phyloP scores from a whole-genome alignment of 495 filamentous ascomycete species.

The Terfezia claveryi region DNA sequence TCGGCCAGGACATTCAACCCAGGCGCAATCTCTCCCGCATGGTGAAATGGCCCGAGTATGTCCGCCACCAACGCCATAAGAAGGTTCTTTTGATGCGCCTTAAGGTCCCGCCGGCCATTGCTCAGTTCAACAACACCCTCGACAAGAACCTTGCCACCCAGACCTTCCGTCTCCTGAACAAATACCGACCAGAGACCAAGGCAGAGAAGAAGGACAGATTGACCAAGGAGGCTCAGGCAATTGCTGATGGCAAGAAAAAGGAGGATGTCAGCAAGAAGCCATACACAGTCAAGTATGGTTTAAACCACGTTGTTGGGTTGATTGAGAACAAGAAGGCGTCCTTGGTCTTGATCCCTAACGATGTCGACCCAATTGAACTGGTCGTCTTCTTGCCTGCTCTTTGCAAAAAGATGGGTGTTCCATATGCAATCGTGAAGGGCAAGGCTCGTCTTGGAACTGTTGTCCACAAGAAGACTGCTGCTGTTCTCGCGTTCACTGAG shows the following conservation, averaged over 20 bases:
- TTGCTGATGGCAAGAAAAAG: constrained; percentile 98
- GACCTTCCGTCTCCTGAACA: constrained; percentile 95
- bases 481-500: constrained; percentile 88
- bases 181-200: constrained; percentile 99
- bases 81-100: constrained; percentile 97
- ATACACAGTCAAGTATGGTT: constrained; percentile 95
- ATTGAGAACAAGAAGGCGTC: constrained; percentile 99
- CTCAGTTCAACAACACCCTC: constrained; percentile 91
- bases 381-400: constrained; percentile 97
- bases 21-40: constrained; percentile 92
- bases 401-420: constrained; percentile 99
- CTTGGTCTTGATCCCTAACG: constrained; percentile 93
- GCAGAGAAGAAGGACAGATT: constrained; percentile 99
- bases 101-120: constrained; percentile 93
- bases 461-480: constrained; percentile 99
- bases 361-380: constrained; percentile 98
- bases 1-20: constrained; percentile 97
- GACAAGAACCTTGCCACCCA: constrained; percentile 97
- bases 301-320: constrained; percentile 98
- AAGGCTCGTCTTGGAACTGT: constrained; percentile 97
- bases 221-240: constrained; percentile 87
- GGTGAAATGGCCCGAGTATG: constrained; percentile 98
- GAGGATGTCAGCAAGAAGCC: constrained; percentile 99
- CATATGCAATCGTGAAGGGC: constrained; percentile 98
- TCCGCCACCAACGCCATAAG: constrained; percentile 97